phyloP scores from a whole-genome alignment of 2,329 filamentous ascomycete genomes.

The Aspergillus sp. region DNA sequence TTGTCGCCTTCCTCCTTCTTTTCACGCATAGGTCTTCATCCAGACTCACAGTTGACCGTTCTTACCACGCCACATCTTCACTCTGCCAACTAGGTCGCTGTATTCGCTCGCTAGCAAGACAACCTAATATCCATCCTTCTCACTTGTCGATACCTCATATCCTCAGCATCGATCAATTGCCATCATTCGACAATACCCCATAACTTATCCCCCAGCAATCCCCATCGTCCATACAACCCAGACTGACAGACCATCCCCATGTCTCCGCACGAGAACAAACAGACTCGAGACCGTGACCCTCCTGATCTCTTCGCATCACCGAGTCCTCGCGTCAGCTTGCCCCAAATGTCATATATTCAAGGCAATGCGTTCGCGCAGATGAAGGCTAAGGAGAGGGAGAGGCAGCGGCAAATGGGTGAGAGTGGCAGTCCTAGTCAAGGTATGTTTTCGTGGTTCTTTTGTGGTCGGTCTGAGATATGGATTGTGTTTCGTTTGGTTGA shows the following conservation, averaged over 20 bases:
- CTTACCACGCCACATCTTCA: background rate
- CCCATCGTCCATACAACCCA: background rate
- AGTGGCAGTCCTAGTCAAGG: background rate
- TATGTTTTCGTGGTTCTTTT: background rate
- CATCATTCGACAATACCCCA: no score
- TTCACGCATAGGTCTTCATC: no score
- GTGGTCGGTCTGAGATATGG: no score
- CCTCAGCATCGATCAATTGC: no score
- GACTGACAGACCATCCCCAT: background rate
- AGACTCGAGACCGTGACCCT: background rate
- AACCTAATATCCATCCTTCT: background rate
- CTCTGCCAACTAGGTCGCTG: background rate
- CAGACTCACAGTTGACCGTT: background rate
- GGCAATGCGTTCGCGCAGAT: constrained; percentile 30
- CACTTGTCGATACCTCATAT: background rate
- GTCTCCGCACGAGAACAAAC: background rate
- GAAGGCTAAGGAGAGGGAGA: constrained; percentile 17
- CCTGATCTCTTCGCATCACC: background rate
- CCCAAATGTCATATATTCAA: constrained; percentile 14
- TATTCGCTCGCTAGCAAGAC: background rate
- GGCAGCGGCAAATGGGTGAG: constrained; percentile 3
- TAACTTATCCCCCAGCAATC: background rate
- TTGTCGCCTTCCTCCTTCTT: no score
- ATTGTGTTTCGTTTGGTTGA: no score
- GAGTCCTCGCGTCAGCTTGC: background rate